Evolutionary conservation across 1,284 basidiomycete genomes (phyloP).

Genomic region (Leccinum pachyderme): DNA sequence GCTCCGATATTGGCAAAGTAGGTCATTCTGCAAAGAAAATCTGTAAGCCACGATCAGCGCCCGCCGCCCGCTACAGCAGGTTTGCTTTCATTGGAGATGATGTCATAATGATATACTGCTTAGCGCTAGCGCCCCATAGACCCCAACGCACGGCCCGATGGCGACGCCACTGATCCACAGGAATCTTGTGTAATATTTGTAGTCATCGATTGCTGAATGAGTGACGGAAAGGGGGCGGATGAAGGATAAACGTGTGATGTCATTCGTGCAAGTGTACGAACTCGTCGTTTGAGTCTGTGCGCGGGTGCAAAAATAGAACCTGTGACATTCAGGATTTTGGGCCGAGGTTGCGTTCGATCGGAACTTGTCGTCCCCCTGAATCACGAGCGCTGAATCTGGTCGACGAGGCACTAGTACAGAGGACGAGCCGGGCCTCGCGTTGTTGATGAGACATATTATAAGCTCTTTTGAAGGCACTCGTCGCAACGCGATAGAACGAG

Average conservation of each 20-base stretch:
- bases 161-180: neutral
- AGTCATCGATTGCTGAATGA: neutral
- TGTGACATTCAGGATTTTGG: no score
- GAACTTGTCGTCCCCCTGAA: no score
- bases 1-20: neutral
- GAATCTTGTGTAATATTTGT: neutral
- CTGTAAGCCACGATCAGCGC: neutral
- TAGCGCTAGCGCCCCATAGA: neutral
- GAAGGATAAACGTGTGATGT: constrained; percentile 97
- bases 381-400: no score
- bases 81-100: neutral
- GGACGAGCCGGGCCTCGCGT: no score
- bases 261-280: constrained; percentile 75
- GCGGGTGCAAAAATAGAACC: no score
- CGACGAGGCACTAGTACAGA: no score
- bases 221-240: constrained; percentile 47
- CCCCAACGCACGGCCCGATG: neutral
- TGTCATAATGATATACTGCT: neutral
- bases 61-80: neutral
- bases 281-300: no score
- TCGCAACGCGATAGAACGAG: no score
- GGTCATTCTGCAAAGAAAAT: neutral
- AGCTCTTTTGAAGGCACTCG: no score
- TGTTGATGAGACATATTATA: no score
- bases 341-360: no score